Evolutionary conservation across 2,329 filamentous ascomycete species (phyloP).

Genomic region (Endothia cerciana): DNA sequence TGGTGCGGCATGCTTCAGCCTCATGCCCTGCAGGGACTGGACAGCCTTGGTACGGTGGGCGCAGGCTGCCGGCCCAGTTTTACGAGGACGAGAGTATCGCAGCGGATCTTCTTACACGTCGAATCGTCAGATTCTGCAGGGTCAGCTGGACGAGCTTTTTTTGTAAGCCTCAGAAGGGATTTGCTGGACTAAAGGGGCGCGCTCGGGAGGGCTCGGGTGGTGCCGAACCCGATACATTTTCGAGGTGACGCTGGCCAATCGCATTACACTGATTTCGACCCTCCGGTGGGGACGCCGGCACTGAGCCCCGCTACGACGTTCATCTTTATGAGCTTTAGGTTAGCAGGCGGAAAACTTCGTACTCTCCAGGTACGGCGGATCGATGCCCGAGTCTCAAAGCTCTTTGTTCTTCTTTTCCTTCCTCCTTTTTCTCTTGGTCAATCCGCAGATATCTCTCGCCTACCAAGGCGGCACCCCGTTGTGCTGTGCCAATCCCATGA

Average conservation of each 20-base stretch:
- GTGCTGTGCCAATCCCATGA: too few relatives aligned
- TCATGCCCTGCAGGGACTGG: background rate
- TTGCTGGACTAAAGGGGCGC: slow-evolving; percentile 12
- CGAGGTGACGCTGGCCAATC: slow-evolving; percentile 15
- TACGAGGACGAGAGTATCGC: background rate
- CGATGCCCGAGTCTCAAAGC: too few relatives aligned
- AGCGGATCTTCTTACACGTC: slow-evolving; percentile 15
- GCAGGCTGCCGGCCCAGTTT: background rate
- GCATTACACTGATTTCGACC: slow-evolving; percentile 15
- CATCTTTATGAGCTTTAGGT: too few relatives aligned
- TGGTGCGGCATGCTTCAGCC: background rate
- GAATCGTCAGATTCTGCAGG: slow-evolving; percentile 11
- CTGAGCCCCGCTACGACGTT: too few relatives aligned
- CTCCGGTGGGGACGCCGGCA: too few relatives aligned
- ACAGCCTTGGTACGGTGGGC: background rate
- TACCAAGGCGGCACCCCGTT: too few relatives aligned
- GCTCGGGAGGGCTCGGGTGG: slow-evolving; percentile 15
- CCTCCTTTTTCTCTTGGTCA: too few relatives aligned
- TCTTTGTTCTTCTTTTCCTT: too few relatives aligned
- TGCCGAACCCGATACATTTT: background rate
- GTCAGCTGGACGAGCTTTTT: slow-evolving; percentile 15
- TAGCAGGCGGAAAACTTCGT: too few relatives aligned
- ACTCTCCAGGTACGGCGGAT: too few relatives aligned
- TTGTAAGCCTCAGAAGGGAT: slow-evolving; percentile 22
- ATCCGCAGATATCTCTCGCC: too few relatives aligned